These are phyloP conservation scores for Herpomyces periplanetae DNA, from an alignment of 2,329 filamentous ascomycete genomes.

Conservation along the genomic window DNA sequence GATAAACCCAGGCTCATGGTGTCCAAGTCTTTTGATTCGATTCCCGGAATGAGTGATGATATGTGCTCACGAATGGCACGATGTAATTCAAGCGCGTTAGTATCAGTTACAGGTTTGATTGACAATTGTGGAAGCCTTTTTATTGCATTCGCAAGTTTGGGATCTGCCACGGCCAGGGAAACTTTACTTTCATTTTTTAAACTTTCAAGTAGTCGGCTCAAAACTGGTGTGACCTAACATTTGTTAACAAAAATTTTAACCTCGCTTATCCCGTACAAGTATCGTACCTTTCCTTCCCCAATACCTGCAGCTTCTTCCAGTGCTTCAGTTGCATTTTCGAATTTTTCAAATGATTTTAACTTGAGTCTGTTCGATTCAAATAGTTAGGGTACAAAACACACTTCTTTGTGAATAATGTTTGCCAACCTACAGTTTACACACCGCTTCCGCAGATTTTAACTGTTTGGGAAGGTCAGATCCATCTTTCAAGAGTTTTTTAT, in stretches of 20 bases:
- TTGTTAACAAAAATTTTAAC: slow-evolving; percentile 1
- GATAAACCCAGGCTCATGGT: slow-evolving; percentile 88
- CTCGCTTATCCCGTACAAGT: no score
- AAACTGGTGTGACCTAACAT: slow-evolving; percentile 29
- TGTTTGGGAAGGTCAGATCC: slow-evolving; percentile 37
- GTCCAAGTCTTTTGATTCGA: slow-evolving; percentile 46
- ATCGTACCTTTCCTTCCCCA: slow-evolving; percentile 33
- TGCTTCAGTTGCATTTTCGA: slow-evolving; percentile 61
- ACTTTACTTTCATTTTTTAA: slow-evolving; percentile 95
- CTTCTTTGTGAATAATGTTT: slow-evolving; percentile 1
- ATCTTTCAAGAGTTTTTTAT: slow-evolving; percentile 86
- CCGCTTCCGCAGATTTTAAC: slow-evolving; percentile 37
- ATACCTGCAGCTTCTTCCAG: slow-evolving; percentile 61
- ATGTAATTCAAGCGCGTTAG: slow-evolving; percentile 50
- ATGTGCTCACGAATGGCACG: slow-evolving; percentile 74
- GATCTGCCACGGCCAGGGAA: slow-evolving; percentile 66
- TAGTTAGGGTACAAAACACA: slow-evolving; percentile 1
- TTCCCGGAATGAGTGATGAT: slow-evolving; percentile 52
- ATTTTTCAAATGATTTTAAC: slow-evolving; percentile 88
- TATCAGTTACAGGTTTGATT: slow-evolving; percentile 45
- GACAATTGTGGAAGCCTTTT: slow-evolving; percentile 60
- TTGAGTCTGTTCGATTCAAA: slow-evolving; percentile 32
- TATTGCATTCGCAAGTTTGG: slow-evolving; percentile 59
- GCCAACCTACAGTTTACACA: slow-evolving; percentile 36
- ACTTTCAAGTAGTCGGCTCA: slow-evolving; percentile 39